Base-by-base conservation (phyloP, 306 rosid genomes). In the Acacia crassicarpa region DNA sequence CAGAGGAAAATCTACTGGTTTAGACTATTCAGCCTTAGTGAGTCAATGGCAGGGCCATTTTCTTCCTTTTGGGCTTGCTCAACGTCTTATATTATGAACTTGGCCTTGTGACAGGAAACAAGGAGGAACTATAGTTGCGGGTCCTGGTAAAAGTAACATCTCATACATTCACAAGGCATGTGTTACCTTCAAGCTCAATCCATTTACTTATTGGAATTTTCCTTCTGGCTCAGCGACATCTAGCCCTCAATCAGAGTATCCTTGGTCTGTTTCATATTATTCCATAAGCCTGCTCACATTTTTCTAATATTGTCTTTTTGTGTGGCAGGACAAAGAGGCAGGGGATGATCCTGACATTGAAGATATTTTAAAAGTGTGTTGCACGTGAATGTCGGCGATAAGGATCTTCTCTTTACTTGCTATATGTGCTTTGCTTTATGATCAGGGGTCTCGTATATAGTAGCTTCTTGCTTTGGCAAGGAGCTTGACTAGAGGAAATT, bases 71-170 rank as follows among this genome's bases (percentile, higher is more conserved):
- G 75, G 68, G 77, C 45, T n/a, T 81, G 69, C 72, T 56, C 54
- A 65, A 17, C 49, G 3, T 77, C 25, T 56, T n/a, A 61, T 33
- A 25, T 62, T 23, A 53, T 67, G 68, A 80, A 38, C 32, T 77
- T 82, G 48, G 45, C 20, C 51, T 51, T 70, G 72, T 83, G 78
- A 83, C 91, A 95, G 98, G 98, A 88, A 91, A 83, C 97, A 95
- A 85, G 98, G 98, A 74, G 98, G 98, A 78, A 89, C 91, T 66
- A 77, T 95, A 86, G 98, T 95, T 79, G 97, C 98, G 75, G 98
- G 99, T 80, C 95, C 99, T 27, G 95, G 97, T 56, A 95, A 90
- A 91, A 85, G 80, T 75, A 93, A 89, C 83, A 85, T 95, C 83
- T 86, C 86, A 33, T 95, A 93, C 86, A 77, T 95, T 85, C 95